Evolutionary conservation across 495 filamentous ascomycete genomes (phyloP).

Genomic region (Lentithecium fluviatile): DNA sequence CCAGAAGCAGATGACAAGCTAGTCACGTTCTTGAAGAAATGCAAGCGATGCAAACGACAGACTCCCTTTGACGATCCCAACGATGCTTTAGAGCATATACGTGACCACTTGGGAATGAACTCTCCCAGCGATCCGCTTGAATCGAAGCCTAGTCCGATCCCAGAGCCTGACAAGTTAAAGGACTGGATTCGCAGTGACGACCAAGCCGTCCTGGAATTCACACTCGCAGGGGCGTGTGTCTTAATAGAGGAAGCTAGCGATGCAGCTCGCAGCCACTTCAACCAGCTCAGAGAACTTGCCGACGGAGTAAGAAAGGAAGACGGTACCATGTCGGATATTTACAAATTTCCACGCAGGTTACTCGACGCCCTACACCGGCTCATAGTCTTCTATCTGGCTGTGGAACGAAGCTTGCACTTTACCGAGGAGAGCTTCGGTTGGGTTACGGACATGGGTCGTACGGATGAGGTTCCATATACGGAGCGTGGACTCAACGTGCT

Average conservation of each 20-base stretch:
- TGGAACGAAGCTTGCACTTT: slow-evolving; percentile 23
- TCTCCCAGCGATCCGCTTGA: background rate
- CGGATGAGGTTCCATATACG: slow-evolving; percentile 1
- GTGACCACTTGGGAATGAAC: background rate
- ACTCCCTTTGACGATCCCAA: slow-evolving; percentile 1
- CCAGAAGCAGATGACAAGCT: slow-evolving; percentile 1
- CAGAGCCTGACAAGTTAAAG: background rate
- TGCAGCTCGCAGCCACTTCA: background rate
- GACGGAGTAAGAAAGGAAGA: slow-evolving; percentile 18
- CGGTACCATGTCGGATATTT: slow-evolving; percentile 15
- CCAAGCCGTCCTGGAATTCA: slow-evolving; percentile 8
- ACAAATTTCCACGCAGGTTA: slow-evolving; percentile 17
- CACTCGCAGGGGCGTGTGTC: background rate
- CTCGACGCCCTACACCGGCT: slow-evolving; percentile 13
- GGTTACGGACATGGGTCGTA: background rate
- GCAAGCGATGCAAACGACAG: slow-evolving; percentile 3
- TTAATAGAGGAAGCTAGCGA: slow-evolving; percentile 12
- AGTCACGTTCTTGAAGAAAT: background rate
- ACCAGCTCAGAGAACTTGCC: slow-evolving; percentile 10
- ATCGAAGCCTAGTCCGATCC: background rate
- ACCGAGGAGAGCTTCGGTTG: slow-evolving; percentile 1
- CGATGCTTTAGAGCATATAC: slow-evolving; percentile 12
- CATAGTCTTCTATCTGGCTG: slow-evolving; percentile 14
- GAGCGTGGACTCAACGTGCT: slow-evolving; percentile 16
- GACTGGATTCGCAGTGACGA: slow-evolving; percentile 12